Evolutionary conservation across 1,284 basidiomycete species (phyloP).

Genomic region (Trametes polyzona): DNA sequence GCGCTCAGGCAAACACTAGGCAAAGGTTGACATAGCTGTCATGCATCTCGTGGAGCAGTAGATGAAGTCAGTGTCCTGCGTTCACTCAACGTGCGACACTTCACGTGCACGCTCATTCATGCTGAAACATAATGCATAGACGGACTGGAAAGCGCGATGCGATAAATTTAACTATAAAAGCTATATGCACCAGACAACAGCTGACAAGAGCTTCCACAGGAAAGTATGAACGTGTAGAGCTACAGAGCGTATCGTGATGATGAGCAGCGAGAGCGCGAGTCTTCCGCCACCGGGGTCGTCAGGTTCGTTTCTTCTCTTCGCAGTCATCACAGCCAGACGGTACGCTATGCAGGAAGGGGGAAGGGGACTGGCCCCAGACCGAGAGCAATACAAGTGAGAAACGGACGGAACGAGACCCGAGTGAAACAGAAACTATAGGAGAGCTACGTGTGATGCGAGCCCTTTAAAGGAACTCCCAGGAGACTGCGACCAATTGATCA

Average conservation of each 20-base stretch:
- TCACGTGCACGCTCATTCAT: neutral
- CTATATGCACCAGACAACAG: constrained; percentile 24
- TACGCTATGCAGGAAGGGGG: constrained; percentile 23
- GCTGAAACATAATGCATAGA: constrained; percentile 5
- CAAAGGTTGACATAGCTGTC: neutral
- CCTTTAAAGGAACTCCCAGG: constrained; percentile 49
- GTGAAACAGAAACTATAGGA: constrained; percentile 7
- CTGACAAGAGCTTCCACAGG: constrained; percentile 8
- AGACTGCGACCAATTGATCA: constrained; percentile 39
- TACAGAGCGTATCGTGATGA: constrained; percentile 25
- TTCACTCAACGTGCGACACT: no score
- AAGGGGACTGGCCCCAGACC: constrained; percentile 29
- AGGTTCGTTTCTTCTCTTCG: constrained; percentile 36
- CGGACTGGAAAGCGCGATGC: neutral
- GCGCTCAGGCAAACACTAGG: neutral
- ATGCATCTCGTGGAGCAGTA: no score
- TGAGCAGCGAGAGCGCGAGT: constrained; percentile 26
- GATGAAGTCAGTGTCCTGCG: no score
- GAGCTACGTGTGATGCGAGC: constrained; percentile 5
- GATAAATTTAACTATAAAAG: constrained; percentile 22
- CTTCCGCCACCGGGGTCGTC: constrained; percentile 47
- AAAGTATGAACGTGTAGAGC: constrained; percentile 3
- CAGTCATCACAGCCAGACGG: constrained; percentile 25
- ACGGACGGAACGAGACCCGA: constrained; percentile 11
- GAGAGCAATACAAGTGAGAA: constrained; percentile 25